Conservation (phyloP, 495 filamentous ascomycete species). For the Bryoglossum gracile region DNA sequence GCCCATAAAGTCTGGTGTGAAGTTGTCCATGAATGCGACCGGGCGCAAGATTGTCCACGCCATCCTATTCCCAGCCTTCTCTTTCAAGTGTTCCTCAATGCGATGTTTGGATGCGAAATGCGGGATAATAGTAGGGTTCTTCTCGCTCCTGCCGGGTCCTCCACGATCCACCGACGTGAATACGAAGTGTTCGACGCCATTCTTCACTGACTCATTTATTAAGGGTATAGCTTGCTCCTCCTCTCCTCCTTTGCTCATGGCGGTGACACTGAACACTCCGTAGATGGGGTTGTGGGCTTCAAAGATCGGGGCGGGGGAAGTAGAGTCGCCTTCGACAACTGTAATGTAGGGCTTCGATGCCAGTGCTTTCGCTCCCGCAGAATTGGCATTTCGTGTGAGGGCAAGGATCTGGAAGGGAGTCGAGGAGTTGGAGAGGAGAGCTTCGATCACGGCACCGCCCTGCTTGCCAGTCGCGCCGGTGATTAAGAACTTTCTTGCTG, state of each 20-base stretch:
- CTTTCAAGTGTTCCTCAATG: conserved; percentile 55
- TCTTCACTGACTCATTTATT: conserved; percentile 52
- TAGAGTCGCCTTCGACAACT: conserved; percentile 18
- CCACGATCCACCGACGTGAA: conserved; percentile 66
- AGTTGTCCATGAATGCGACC: conserved; percentile 61
- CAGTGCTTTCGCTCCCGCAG: conserved; percentile 46
- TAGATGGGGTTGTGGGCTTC: conserved; percentile 37
- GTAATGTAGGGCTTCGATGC: conserved; percentile 29
- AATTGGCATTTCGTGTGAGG: conserved; percentile 54
- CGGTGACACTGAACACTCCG: conserved; percentile 40
- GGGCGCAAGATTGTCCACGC: conserved; percentile 54
- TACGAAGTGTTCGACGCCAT: conserved; percentile 58
- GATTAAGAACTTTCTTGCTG: conserved; percentile 39
- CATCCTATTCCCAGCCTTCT: conserved; percentile 38
- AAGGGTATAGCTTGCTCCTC: conserved; percentile 55
- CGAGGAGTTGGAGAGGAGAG: conserved; percentile 38
- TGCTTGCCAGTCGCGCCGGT: conserved; percentile 70
- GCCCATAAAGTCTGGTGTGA: conserved; percentile 48
- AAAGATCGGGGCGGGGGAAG: conserved; percentile 32
- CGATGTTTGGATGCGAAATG: conserved; percentile 62
- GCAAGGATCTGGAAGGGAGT: conserved; percentile 59
- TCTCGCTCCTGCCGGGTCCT: conserved; percentile 43
- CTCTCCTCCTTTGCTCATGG: conserved; percentile 38
- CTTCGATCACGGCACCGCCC: conserved; percentile 54
- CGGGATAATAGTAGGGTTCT: conserved; percentile 53